phyloP scores from a whole-genome alignment of 2,329 filamentous ascomycete genomes.

The Aspergillus quadricinctus region DNA sequence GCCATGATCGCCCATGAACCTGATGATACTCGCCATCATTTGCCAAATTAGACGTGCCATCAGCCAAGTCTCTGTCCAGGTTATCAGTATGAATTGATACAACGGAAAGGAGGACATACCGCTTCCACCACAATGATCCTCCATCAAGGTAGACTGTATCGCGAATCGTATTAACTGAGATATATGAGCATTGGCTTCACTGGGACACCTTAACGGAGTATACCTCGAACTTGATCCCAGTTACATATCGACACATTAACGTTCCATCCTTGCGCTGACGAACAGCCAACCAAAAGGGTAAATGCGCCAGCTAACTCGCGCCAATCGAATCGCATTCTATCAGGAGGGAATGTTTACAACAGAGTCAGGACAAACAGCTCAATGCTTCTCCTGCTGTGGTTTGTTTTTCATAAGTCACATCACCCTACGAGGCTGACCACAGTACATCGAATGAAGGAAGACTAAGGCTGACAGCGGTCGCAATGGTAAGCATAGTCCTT shows the following conservation, averaged over 20 bases:
- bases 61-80: constrained; percentile 36
- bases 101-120: constrained; percentile 18
- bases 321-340: not conserved
- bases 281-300: constrained; percentile 16
- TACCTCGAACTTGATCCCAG: constrained; percentile 48
- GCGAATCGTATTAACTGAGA: constrained; percentile 52
- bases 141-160: constrained; percentile 65
- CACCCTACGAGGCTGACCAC: not conserved
- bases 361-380: not conserved
- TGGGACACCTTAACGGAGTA: not conserved
- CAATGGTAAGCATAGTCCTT: too few species aligned
- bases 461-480: not conserved
- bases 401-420: not conserved
- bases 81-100: not conserved
- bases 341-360: not conserved
- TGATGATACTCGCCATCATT: constrained; percentile 42
- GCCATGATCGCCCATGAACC: constrained; percentile 1
- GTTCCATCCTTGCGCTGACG: constrained; percentile 43
- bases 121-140: constrained; percentile 53
- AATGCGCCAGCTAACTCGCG: not conserved
- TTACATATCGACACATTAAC: constrained; percentile 57
- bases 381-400: not conserved
- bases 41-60: constrained; percentile 36
- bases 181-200: constrained; percentile 11
- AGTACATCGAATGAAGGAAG: not conserved